Base-by-base conservation (phyloP, 106 monocot species). In the Xerophyta viscosa region DNA sequence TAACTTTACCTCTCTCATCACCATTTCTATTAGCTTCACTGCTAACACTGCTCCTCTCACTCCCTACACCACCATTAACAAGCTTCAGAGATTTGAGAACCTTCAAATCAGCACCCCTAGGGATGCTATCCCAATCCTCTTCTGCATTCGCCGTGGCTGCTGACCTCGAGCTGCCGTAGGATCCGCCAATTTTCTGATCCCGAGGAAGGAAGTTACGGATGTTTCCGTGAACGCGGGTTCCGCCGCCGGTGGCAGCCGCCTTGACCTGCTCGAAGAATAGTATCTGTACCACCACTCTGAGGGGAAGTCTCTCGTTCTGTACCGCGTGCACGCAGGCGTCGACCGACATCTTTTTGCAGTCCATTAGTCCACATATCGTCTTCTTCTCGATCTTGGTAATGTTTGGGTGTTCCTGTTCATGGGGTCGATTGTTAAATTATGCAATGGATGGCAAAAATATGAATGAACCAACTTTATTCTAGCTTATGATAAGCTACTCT, bases 251-350 rank as follows among this genome's bases (percentile, higher is more conserved):
- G 5, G 68, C 65, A 21, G 78, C 54, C 25, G 73, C 54, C 43
- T 82, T 63, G 13, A 71, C 39, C 66, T 98, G 98, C 77, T 90
- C 86, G 3, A 82, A 78, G 71, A 77, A 86, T 22, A 98, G 85
- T 56, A 98, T 65, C 31, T 90, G 98, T 27, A 98, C 86, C 12
- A 90, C 82, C 5, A 79, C 62, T 17, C 98, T 65, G 22, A 86
- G 29, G 0, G 98, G 98, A 18, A 98, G 86, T 13, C 82, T 71
- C 48, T 98, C 90, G 11, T 98, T 98, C 72, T 90, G 98, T 13
- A 98, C 73, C 3, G 82, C 98, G 23, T 98, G 98, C 47, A 58
- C 39, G 37, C 79, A 79, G 0, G 86, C 82, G 21, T 98, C 90
- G 4, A 63, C 25, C 2, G 98, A 86, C 14, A 98, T 55, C 57